Evolutionary conservation across 805 yeast genomes (phyloP).

Genomic region (Cyberlindnera maclurae): DNA sequence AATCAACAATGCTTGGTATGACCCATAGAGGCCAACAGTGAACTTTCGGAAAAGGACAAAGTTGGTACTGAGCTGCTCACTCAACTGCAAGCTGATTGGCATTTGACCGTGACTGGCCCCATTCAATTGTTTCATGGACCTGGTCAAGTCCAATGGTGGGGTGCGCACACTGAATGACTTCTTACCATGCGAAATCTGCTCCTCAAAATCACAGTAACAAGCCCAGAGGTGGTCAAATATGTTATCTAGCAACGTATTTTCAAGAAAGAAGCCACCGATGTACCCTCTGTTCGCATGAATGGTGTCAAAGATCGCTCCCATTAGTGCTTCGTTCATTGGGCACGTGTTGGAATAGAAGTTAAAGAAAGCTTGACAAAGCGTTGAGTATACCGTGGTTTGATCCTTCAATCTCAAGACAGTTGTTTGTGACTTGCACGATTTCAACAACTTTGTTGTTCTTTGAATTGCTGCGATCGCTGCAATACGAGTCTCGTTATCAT

Average conservation of each 20-base stretch:
- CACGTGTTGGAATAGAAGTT: conserved; percentile 5
- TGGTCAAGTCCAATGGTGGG: conserved; percentile 1
- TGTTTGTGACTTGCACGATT: too few species aligned
- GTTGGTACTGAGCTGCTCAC: conserved; percentile 1
- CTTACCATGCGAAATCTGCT: conserved; percentile 1
- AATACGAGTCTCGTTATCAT: too few species aligned
- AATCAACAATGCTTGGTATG: conserved; percentile 2
- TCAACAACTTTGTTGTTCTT: too few species aligned
- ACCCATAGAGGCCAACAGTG: conserved; percentile 3
- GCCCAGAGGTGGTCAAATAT: conserved; percentile 7
- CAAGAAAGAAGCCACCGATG: conserved; percentile 1
- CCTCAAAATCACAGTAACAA: conserved; percentile 2
- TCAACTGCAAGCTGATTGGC: not conserved
- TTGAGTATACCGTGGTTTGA: not conserved
- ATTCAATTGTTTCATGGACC: conserved; percentile 1
- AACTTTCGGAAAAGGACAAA: conserved; percentile 3
- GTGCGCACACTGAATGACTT: not conserved
- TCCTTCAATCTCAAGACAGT: conserved; percentile 3
- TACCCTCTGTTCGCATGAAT: conserved; percentile 5
- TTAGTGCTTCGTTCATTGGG: conserved; percentile 2
- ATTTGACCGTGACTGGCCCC: not conserved
- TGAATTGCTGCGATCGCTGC: too few species aligned
- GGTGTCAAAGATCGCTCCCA: conserved; percentile 3
- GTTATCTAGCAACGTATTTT: not conserved
- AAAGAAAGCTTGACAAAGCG: conserved; percentile 4